Base-by-base conservation (phyloP, 495 filamentous ascomycete genomes). In the Xylaria grammica region DNA sequence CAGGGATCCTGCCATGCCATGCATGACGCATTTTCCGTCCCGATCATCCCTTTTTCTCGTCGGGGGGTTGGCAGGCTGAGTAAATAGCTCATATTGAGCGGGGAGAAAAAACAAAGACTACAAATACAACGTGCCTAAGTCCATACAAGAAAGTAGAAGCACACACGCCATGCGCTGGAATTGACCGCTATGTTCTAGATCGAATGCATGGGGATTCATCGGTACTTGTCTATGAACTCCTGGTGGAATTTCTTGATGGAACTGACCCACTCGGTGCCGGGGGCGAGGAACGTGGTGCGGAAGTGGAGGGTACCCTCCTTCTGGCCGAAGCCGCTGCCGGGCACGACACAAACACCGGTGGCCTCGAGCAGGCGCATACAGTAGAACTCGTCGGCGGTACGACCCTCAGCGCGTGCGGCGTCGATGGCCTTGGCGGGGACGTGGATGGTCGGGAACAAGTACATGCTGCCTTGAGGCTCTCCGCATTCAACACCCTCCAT, bases 401-500 rank as follows among this genome's bases (percentile, higher is more conserved):
- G 90, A 68, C 85, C 86, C 77, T 92, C 90, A 49, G 87, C 82
- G 66, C 86, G 72, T 36, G 95, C 95, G 34, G 88, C 88, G 65
- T 86, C 88, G 65, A 89, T 73, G 49, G 94, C 96, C 75, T 89
- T 90, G 40, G 72, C 60, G 5, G 96, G 87, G 30, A 98, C 79
- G 34, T 82, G 84, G 78, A 99, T 96, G 53, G 91, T 92, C 4
- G 95, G 95, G 87, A 97, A 99, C 68, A 99, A 90, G 81, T 99
- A 99, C 95, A 99, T 99, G 67, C 89, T 86, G 27, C 95, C 95
- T 85, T 96, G 78, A 36, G 95, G 95, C 48, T 85, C 79, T 72
- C 94, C 90, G 79, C 92, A 96, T 69, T 91, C 86, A 44, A 98
- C 96, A 49, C 95, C 95, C 72, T 97, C 93, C 95, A 99, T 98